Conservation (phyloP, 163 green algal genomes). For the Scenedesmus sp. region DNA sequence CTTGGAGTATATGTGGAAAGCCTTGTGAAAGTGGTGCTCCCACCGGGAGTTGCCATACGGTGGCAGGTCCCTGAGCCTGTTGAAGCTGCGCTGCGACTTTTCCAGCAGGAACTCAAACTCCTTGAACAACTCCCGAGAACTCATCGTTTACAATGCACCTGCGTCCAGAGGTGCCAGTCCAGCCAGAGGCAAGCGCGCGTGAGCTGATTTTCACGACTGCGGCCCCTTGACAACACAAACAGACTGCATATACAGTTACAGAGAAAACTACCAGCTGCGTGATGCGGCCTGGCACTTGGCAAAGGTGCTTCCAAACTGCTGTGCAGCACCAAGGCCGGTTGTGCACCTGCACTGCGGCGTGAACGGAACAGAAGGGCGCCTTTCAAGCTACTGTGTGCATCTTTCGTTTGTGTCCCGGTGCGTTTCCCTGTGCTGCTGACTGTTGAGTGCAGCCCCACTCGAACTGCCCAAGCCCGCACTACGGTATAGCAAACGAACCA, state of each 20-base stretch:
- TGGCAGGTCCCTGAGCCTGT: constrained; percentile 56
- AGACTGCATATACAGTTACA: background rate
- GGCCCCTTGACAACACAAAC: background rate
- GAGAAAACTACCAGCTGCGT: background rate
- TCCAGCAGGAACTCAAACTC: constrained; percentile 59
- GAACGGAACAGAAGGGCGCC: background rate
- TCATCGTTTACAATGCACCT: constrained; percentile 29
- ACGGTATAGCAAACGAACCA: background rate
- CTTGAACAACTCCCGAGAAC: constrained; percentile 47
- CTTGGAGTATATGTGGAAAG: constrained; percentile 59
- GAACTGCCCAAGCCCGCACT: background rate
- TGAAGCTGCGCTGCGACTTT: constrained; percentile 53
- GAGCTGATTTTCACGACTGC: background rate
- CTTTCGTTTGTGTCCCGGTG: background rate
- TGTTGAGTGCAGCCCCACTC: background rate
- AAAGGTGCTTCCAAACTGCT: constrained; percentile 4
- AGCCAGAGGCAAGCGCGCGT: background rate
- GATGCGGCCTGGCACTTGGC: background rate
- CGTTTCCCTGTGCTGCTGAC: background rate
- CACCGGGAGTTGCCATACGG: constrained; percentile 55
- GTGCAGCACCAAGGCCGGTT: constrained; percentile 12
- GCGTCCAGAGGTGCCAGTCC: background rate
- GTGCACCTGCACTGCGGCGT: background rate
- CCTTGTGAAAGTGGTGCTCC: constrained; percentile 60
- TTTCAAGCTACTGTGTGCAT: background rate